Conservation (phyloP, 2,329 filamentous ascomycete genomes). For the Fusarium temperatum region DNA sequence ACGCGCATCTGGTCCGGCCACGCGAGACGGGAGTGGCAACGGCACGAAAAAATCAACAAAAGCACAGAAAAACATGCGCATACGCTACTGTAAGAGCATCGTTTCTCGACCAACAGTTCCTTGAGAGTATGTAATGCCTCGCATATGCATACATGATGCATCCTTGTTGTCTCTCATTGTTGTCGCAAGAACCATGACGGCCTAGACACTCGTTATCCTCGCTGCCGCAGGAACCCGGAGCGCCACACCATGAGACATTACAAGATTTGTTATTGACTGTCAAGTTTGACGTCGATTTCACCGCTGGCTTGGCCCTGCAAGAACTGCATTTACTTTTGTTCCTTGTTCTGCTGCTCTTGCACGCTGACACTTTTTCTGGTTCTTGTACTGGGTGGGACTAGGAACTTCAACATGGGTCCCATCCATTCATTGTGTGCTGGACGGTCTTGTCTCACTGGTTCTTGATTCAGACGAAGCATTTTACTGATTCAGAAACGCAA, state of each 20-base stretch:
- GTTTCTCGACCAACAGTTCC: conserved; percentile 10
- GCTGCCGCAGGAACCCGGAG: conserved; percentile 35
- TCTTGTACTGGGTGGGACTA: background rate
- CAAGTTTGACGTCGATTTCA: background rate
- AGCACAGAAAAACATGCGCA: conserved; percentile 14
- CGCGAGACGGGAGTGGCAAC: conserved; percentile 25
- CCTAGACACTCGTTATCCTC: conserved; percentile 9
- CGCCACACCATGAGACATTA: conserved; percentile 16
- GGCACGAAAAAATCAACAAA: background rate
- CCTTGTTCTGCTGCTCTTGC: background rate
- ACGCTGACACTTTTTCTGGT: background rate
- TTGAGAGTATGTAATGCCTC: conserved; percentile 9
- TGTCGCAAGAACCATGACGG: conserved; percentile 9
- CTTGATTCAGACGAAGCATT: background rate
- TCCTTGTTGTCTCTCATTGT: conserved; percentile 20
- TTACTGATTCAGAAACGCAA: background rate
- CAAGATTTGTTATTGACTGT: background rate
- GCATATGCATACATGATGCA: conserved; percentile 12
- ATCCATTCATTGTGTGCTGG: background rate
- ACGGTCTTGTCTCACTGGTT: background rate
- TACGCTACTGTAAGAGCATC: conserved; percentile 14
- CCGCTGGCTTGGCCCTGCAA: background rate
- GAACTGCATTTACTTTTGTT: background rate
- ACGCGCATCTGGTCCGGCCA: conserved; percentile 24
- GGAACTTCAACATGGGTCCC: background rate